Percentiles rank a stretch among this genome's conserved stretches.
Evolutionary conservation across 345 rosid species (phyloP).

Genomic region (Brassica cretica): DNA sequence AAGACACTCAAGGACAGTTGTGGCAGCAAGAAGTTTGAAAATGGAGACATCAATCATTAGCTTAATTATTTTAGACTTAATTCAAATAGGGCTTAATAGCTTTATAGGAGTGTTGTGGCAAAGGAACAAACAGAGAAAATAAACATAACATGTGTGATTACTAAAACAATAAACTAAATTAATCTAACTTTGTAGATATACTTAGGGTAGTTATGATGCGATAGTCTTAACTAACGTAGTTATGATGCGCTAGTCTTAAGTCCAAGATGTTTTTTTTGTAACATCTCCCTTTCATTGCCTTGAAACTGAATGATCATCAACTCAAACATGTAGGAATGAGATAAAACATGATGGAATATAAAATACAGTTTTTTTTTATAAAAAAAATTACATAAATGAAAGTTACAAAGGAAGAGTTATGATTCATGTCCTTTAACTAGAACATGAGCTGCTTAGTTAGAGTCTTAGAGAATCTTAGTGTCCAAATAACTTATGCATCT

Average conservation of each 20-base stretch:
- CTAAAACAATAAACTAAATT: not conserved
- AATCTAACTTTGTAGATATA: not conserved
- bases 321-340: not conserved
- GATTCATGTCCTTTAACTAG: not conserved
- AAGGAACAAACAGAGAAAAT: conserved; percentile 4
- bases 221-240: not conserved
- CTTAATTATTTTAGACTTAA: conserved; percentile 34
- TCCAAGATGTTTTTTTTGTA: not conserved
- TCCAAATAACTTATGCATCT: not conserved
- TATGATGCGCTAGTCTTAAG: not conserved
- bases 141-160: not conserved
- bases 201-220: not conserved
- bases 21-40: conserved; percentile 43
- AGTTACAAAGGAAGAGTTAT: not conserved
- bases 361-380: not conserved
- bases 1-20: conserved; percentile 36
- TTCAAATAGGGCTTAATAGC: conserved; percentile 2
- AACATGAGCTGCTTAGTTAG: not conserved
- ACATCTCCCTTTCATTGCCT: not conserved
- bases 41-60: conserved; percentile 45
- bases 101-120: conserved; percentile 12
- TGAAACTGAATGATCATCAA: not conserved
- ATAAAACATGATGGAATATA: not conserved
- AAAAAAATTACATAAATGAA: not conserved
- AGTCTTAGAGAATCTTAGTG: not conserved